Evolutionary conservation across 306 rosid genomes (phyloP).

Genomic region (Vigna mungo): DNA sequence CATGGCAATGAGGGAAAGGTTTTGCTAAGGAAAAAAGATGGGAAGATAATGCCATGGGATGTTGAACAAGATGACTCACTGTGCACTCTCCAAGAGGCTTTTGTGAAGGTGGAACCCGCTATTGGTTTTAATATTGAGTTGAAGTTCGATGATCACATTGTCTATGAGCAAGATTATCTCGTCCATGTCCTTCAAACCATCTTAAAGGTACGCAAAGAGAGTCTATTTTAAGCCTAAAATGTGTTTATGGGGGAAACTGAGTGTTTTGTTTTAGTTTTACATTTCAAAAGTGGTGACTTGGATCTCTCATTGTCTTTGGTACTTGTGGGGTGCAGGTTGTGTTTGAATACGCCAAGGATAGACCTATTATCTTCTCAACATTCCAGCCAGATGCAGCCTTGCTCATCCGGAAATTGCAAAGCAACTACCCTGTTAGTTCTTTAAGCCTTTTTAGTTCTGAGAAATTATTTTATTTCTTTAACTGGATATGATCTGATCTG

Average conservation of each 20-base stretch:
- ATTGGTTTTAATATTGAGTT: slow-evolving; percentile 83
- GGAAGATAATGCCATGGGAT: slow-evolving; percentile 60
- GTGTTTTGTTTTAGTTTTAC: background rate
- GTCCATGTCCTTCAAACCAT: slow-evolving; percentile 58
- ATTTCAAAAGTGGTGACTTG: background rate
- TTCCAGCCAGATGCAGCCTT: slow-evolving; percentile 84
- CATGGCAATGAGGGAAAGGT: slow-evolving; percentile 57
- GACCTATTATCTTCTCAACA: slow-evolving; percentile 75
- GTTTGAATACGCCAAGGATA: slow-evolving; percentile 59
- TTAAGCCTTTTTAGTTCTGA: background rate
- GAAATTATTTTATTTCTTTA: background rate
- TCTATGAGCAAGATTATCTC: slow-evolving; percentile 59
- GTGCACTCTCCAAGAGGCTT: slow-evolving; percentile 80
- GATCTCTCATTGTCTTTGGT: background rate
- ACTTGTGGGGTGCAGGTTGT: slow-evolving; percentile 58
- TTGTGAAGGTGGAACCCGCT: slow-evolving; percentile 57
- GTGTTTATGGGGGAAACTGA: too few relatives aligned
- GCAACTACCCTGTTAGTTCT: slow-evolving; percentile 66
- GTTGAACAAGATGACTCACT: slow-evolving; percentile 75
- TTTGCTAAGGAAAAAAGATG: slow-evolving; percentile 68
- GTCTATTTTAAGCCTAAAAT: too few relatives aligned
- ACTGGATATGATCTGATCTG: slow-evolving; percentile 6
- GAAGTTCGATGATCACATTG: slow-evolving; percentile 75
- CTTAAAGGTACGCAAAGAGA: slow-evolving; percentile 51
- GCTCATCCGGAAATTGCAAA: slow-evolving; percentile 64